Percentiles rank a stretch among this genome's conserved stretches.
phyloP scores from a whole-genome alignment of 306 rosid genomes.

The Rosa chinensis region DNA sequence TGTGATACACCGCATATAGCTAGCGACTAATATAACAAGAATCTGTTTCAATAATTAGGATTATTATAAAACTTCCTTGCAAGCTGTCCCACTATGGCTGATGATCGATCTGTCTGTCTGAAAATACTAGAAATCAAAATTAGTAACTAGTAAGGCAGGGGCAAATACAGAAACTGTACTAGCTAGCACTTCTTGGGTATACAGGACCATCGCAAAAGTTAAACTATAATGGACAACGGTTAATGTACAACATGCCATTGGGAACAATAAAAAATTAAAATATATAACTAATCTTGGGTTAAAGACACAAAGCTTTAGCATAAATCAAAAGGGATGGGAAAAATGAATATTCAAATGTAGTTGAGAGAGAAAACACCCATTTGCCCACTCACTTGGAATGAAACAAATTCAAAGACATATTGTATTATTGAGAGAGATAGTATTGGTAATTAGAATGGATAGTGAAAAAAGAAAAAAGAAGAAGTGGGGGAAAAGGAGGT shows the following conservation, averaged over 20 bases:
- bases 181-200: constrained; percentile 19
- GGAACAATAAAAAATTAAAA: constrained; percentile 24
- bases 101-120: background rate
- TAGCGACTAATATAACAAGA: too few species aligned
- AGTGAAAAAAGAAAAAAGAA: background rate
- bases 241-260: constrained; percentile 29
- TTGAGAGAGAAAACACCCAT: constrained; percentile 16
- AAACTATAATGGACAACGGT: constrained; percentile 27
- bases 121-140: constrained; percentile 8
- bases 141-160: background rate
- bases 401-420: constrained; percentile 4
- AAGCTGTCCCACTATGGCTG: background rate
- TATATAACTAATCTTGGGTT: background rate
- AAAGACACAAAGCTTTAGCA: constrained; percentile 3
- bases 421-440: constrained; percentile 8
- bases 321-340: constrained; percentile 5
- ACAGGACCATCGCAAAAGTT: constrained; percentile 42
- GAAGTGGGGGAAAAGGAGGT: background rate
- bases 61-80: background rate
- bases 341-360: constrained; percentile 10
- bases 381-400: constrained; percentile 30
- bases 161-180: constrained; percentile 7
- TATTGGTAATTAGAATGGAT: background rate
- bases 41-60: too few species aligned
- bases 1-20: too few species aligned